Base-by-base conservation (phyloP, 2,329 filamentous ascomycete species). In the Pseudogymnoascus sp. region DNA sequence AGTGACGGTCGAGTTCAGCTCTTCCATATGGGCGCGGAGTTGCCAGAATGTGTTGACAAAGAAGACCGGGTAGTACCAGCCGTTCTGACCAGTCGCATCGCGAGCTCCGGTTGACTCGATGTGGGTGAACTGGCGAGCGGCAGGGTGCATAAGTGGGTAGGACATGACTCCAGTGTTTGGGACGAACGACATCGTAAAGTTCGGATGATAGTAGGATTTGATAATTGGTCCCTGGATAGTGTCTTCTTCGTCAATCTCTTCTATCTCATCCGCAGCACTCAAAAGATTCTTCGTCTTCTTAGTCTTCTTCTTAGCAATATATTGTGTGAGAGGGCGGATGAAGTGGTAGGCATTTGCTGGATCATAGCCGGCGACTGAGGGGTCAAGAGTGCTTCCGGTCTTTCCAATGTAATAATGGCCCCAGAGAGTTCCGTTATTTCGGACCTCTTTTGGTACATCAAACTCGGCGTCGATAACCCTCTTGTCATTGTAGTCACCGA, bases 11-110 rank as follows among this genome's bases (percentile, higher is more conserved):
- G 90, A 88, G 73, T 99, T 99, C 58, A 99, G 78, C 66, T 92
- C 82, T 20, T 82, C 90, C 93, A 97, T 97, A 68, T 97, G 91
- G 65, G 82, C 87, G 71, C 84, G 90, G 65, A 99, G 81, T 75
- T 97, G 93, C 94, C 94, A 99, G 76, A 99, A 99, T 3, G 89
- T 95, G 76, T 99, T 99, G 71, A 94, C 79, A 72, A 91, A 99
- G 38, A 97, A 76, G 47, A 97, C 84, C 4, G 94, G 94, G 71
- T 89, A 87, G 68, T 97, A 99, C 92, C 92, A 99, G 64, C 88
- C 87, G 75, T 97, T 91, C 75, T 92, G 83, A 37, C 94, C 94
- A 12, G 85, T 85, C 1, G 81, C 85, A 73, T 99, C 94, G 63
- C 94, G 85, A 47, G 91, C 89, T 53, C 88, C 89, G 2, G 85